Conservation (phyloP, 768 basidiomycete genomes). For the Suillus subluteus region DNA sequence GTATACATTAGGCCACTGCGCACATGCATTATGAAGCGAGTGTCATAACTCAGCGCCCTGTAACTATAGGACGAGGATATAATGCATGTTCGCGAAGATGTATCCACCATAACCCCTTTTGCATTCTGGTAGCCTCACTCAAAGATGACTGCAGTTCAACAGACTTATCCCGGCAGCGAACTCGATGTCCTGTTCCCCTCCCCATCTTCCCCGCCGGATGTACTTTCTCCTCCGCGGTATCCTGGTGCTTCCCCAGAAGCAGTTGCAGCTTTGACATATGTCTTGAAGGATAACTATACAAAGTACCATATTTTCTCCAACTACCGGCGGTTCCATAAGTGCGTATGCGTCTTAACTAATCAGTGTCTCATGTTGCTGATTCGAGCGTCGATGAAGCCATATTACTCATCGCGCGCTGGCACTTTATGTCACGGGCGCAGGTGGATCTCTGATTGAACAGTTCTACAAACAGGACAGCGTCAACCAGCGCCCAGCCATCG, state of each 20-base stretch:
- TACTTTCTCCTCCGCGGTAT: constrained; percentile 7
- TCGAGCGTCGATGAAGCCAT: constrained; percentile 23
- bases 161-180: neutral
- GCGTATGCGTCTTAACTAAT: constrained; percentile 14
- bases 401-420: constrained; percentile 34
- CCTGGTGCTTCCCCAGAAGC: constrained; percentile 27
- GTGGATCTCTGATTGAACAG: constrained; percentile 25
- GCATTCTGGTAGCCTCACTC: neutral
- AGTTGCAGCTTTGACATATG: constrained; percentile 27
- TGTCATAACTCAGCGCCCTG: neutral
- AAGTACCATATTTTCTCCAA: constrained; percentile 55
- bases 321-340: constrained; percentile 56
- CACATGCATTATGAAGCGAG: neutral
- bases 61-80: neutral
- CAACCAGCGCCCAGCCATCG: constrained; percentile 27
- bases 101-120: neutral
- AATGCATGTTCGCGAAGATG: neutral
- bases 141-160: neutral
- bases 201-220: constrained; percentile 11
- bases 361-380: neutral
- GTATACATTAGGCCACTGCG: neutral
- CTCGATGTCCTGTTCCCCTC: constrained; percentile 14
- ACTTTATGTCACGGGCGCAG: constrained; percentile 31
- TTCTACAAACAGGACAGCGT: constrained; percentile 28
- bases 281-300: constrained; percentile 53